A percentile compares a stretch with the other conserved stretches of the same genome.
phyloP scores from a whole-genome alignment of 768 basidiomycete species.

The Cubamyces lactineus region DNA sequence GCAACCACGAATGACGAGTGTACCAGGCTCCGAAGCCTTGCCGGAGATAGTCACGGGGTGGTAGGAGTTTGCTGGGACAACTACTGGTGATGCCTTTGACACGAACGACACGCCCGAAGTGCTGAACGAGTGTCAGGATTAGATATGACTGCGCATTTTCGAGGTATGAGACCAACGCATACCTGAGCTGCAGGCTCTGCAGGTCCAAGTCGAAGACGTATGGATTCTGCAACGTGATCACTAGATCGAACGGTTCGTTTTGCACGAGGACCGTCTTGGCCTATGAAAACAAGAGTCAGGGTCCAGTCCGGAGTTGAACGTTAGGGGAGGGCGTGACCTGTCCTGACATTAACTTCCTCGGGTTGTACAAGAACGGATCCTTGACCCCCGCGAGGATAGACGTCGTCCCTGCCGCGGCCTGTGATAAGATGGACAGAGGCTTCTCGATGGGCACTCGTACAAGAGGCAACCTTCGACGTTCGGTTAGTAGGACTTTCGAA shows the following conservation, averaged over 20 bases:
- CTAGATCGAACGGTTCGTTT: slow-evolving; percentile 81
- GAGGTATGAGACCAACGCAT: slow-evolving; percentile 20
- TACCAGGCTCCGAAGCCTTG: slow-evolving; percentile 65
- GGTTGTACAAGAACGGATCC: slow-evolving; percentile 93
- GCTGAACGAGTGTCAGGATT: slow-evolving; percentile 44
- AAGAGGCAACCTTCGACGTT: slow-evolving; percentile 58
- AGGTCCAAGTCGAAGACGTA: slow-evolving; percentile 92
- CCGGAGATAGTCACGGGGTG: slow-evolving; percentile 76
- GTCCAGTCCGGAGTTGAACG: not conserved
- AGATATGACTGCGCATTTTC: slow-evolving; percentile 10
- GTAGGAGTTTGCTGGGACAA: slow-evolving; percentile 74
- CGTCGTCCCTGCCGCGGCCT: slow-evolving; percentile 38
- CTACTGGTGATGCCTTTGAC: slow-evolving; percentile 60
- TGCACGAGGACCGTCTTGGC: slow-evolving; percentile 72
- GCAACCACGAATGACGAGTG: slow-evolving; percentile 76
- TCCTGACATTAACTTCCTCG: slow-evolving; percentile 60
- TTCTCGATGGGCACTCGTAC: slow-evolving; percentile 78
- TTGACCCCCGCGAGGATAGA: slow-evolving; percentile 60
- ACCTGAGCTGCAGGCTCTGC: slow-evolving; percentile 83
- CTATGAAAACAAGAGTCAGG: slow-evolving; percentile 35
- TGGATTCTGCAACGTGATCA: slow-evolving; percentile 86
- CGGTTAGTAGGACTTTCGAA: slow-evolving; percentile 7
- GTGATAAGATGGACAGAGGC: slow-evolving; percentile 55
- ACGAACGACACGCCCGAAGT: slow-evolving; percentile 82
- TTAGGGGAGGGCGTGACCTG: slow-evolving; percentile 49